A percentile compares a stretch with the other conserved stretches of the same genome.
phyloP scores from a whole-genome alignment of 345 rosid species.

The Acer yangbiense region DNA sequence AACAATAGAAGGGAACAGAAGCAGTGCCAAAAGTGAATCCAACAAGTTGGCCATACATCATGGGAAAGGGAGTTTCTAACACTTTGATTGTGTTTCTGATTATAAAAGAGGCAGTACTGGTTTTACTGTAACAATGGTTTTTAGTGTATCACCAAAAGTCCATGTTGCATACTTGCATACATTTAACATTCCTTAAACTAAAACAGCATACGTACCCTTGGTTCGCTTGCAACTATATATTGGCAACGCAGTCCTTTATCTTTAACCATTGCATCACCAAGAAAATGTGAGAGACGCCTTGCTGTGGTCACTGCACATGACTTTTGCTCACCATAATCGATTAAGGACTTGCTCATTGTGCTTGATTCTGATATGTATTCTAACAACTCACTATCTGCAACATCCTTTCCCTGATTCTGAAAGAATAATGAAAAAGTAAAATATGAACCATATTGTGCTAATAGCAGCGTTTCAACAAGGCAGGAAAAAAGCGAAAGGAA shows the following conservation, averaged over 20 bases:
- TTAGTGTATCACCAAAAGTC: conserved; percentile 2
- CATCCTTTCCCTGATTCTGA: conserved; percentile 90
- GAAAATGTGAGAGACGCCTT: conserved; percentile 90
- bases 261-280: conserved; percentile 92
- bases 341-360: conserved; percentile 98
- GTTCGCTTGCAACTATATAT: conserved; percentile 94
- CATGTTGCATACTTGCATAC: conserved; percentile 5
- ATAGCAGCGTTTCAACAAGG: not conserved
- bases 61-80: not conserved
- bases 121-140: not conserved
- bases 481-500: not conserved
- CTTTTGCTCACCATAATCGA: conserved; percentile 92
- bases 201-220: conserved; percentile 54
- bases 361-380: conserved; percentile 98
- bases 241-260: conserved; percentile 98
- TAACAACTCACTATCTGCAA: conserved; percentile 89
- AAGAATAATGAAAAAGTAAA: conserved; percentile 23
- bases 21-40: not conserved
- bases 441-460: conserved; percentile 21
- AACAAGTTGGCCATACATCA: not conserved
- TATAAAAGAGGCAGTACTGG: not conserved
- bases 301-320: conserved; percentile 99
- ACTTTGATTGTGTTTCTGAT: conserved; percentile 2
- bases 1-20: not conserved
- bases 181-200: conserved; percentile 11